A percentile compares a stretch with the other conserved stretches of the same genome.
phyloP scores from a whole-genome alignment of 2,329 filamentous ascomycete genomes.

The Gnomoniopsis sp. region DNA sequence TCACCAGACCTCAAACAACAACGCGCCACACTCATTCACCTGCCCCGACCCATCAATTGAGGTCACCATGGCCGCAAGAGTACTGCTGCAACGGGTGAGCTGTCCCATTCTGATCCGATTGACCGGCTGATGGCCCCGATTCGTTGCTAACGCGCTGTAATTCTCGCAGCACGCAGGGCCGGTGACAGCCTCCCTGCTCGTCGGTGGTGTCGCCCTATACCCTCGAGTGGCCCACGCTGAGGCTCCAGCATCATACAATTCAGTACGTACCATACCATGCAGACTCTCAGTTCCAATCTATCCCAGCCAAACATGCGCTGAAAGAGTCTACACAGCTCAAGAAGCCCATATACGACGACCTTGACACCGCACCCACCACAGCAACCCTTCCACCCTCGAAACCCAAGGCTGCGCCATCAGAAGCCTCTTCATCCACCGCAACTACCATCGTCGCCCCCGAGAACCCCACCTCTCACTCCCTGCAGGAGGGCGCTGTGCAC shows the following conservation, averaged over 20 bases:
- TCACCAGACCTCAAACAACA: constrained; percentile 12
- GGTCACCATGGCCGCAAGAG: constrained; percentile 57
- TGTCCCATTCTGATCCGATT: neutral
- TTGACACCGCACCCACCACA: constrained; percentile 37
- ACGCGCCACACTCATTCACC: constrained; percentile 5
- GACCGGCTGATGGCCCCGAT: constrained; percentile 5
- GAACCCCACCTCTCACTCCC: constrained; percentile 28
- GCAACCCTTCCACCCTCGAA: constrained; percentile 15
- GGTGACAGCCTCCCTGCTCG: constrained; percentile 49
- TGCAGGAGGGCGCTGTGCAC: constrained; percentile 17
- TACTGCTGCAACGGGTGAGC: constrained; percentile 55
- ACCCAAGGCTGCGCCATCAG: constrained; percentile 24
- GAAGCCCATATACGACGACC: constrained; percentile 81
- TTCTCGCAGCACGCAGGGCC: constrained; percentile 48
- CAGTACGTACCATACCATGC: constrained; percentile 1
- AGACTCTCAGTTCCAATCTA: neutral
- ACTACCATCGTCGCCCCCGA: constrained; percentile 25
- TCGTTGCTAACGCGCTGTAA: constrained; percentile 25
- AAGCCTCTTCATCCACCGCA: constrained; percentile 29
- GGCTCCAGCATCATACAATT: constrained; percentile 31
- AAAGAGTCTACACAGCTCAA: constrained; percentile 34
- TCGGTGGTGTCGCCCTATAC: constrained; percentile 45
- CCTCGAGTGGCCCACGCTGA: constrained; percentile 51
- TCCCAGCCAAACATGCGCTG: constrained; percentile 6
- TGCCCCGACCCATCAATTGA: constrained; percentile 39